Base-by-base conservation (phyloP, 2,329 filamentous ascomycete species). In the Fusarium xylarioides region DNA sequence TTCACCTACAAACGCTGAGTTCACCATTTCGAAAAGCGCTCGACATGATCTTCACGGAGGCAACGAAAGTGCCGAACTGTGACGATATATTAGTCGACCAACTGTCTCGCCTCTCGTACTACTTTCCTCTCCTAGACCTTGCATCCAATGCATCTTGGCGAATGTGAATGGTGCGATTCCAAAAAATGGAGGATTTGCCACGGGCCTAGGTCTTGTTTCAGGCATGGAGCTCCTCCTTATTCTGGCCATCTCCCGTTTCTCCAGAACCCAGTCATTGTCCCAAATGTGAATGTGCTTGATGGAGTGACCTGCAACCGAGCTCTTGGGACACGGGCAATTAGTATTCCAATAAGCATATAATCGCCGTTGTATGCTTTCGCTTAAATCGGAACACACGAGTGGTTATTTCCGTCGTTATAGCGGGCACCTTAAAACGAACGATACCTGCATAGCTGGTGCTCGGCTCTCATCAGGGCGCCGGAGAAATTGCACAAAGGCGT, bases 1-100 rank as follows among this genome's bases (percentile, higher is more conserved):
- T 10, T 64, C 43, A 18, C 68, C 61, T n/a, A 71, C 66, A 6
- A 71, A 58, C 14, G 68, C 66, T 3, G 68, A 71, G 18, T 15
- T n/a, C 19, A 12, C 23, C 37, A 63, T 63, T 21, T 34, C 9
- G 26, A 26, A 26, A 26, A 26, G 26, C 26, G 26, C 26, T 21
- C 28, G 2, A n/a, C 15, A 53, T 8, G 12, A 16, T 5, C 11
- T 28, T 44, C 14, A n/a, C 4, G 15, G 18, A 19, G 26, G 15
- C 10, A 38, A 40, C 21, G 21, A 19, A 19, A 26, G 15, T 26
- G 47, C 21, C 15, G 15, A 35, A 35, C n/a, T 35, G 15, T 16
- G 5, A 23, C 32, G 28, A 50, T 35, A 50, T 50, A 50, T 50
- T 35, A 35, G 19, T n/a, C 11, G 16, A 23, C 14, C 5, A 26